phyloP scores from a whole-genome alignment of 352 stramenopile genomes.

The Pseudoperonospora humuli region DNA sequence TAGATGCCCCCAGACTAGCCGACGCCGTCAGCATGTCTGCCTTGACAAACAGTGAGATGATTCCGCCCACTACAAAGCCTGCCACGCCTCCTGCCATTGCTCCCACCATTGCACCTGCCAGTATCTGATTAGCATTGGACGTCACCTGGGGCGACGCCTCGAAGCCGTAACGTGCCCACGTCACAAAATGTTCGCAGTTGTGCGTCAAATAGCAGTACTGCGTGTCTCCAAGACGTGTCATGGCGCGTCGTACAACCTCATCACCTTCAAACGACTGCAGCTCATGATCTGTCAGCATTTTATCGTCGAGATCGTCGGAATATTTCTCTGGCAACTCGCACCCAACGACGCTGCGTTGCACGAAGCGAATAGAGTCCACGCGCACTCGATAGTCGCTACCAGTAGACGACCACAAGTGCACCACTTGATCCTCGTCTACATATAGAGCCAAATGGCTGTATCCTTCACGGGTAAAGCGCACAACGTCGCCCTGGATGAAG shows the following conservation, averaged over 20 bases:
- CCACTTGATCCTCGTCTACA: constrained; percentile 33
- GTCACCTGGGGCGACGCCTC: constrained; percentile 47
- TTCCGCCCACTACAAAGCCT: no score
- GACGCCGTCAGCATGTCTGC: no score
- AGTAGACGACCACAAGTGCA: constrained; percentile 55
- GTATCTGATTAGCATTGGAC: constrained; percentile 48
- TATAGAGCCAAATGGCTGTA: constrained; percentile 63
- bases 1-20: no score
- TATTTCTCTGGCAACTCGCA: constrained; percentile 27
- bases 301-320: constrained; percentile 39
- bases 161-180: constrained; percentile 55
- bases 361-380: constrained; percentile 47
- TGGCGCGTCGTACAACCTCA: constrained; percentile 39
- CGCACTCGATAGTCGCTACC: constrained; percentile 45
- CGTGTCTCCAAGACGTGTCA: constrained; percentile 39
- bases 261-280: constrained; percentile 33
- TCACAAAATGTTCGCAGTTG: constrained; percentile 80
- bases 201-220: constrained; percentile 44
- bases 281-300: constrained; percentile 37
- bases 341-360: constrained; percentile 15
- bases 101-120: constrained; percentile 39
- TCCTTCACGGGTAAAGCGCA: constrained; percentile 56
- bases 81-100: no score
- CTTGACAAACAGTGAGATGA: no score
- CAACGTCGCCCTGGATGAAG: constrained; percentile 35